Base-by-base conservation (phyloP, 2,329 filamentous ascomycete genomes). In the Fusarium redolens region DNA sequence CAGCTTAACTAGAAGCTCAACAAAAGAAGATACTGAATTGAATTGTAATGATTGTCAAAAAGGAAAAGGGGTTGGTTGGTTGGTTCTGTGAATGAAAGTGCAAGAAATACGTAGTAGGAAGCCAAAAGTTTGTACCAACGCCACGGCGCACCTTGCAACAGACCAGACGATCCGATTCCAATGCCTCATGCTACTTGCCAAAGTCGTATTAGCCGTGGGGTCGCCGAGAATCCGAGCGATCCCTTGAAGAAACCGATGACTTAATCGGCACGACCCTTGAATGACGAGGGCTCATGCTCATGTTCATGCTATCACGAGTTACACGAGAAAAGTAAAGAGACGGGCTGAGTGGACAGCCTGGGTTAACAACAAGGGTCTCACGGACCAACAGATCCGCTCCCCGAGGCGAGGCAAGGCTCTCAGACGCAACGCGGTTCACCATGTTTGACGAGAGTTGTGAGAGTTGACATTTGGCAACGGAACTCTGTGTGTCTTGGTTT, bases 211-310 rank as follows among this genome's bases (percentile, higher is more conserved):
- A 25, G 56, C 40, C 70, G 50, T 72, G 70, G 66, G 70, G 52
- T 72, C 70, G 66, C 66, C 70, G 66, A 73, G 70, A 68, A 68
- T 33, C 71, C 71, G 71, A 71, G 66, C 70, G 66, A 69, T 69
- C 59, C 51, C 50, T 69, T 69, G 50, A 31, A 43, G 31, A 51
- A 45, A 17, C 20, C 45, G 25, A 69, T 69, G 66, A 69, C 67
- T 61, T 69, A 65, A 65, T 69, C 25, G 65, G 57, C 67, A 61
- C 55, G 54, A 65, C 62, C 60, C 58, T 70, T 69, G 57, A 28
- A 40, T 40, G 33, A 40, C 10, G 38, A 43, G 38, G 57, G 59
- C 57, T 71, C 69, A 57, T 71, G 44, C 33, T 59, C 63, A 57
- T 72, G 58, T 47, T 65, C 43, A 50, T 50, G 55, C 33, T 50